Evolutionary conservation across 495 filamentous ascomycete species (phyloP), one percentile per base, ranked within the genome.

Genomic region (Podospora appendiculata): DNA sequence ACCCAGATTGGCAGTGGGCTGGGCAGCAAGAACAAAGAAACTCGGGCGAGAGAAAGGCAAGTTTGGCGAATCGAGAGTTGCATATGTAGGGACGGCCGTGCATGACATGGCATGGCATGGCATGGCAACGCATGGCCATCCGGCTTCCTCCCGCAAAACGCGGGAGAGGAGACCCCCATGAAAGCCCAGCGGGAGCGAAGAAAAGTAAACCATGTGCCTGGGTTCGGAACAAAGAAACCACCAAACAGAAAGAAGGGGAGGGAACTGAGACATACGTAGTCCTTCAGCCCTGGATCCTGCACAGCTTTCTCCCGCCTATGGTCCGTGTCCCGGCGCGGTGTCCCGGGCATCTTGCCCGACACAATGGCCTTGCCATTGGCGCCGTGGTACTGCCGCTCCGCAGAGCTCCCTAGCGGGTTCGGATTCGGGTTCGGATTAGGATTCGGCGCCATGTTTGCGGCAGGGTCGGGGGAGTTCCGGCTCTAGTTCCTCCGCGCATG

Each of bases 181-280:
- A 5, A 25, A 5, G 25, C 25, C 25, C 25, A 25, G 25, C 25
- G 25, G 25, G 25, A 25, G 5, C 25, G 25, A 25, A 4, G 25
- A 9, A 32, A 8, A 32, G 14, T n/a, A 46, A n/a, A 32, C 18
- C n/a, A 7, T 12, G 25, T 32, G 43, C 25, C n/a, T 46, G 44
- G 44, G 32, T 13, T 9, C 6, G 3, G 14, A 17, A 35, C 13
- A 46, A 34, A 40, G 6, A 35, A 8, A 18, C 2, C 11, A 42
- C 11, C 7, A 18, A n/a, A 13, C 11, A 18, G n/a, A 18, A 45
- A 32, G 17, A 45, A 45, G n/a, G 13, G 18, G 19, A 18, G 25
- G 17, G 32, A 50, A 50, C 16, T 13, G 36, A 48, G 47, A 79
- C 75, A 36, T 74, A 81, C 78, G 50, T 81, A 81, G 59, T 81